Base-by-base conservation (phyloP, 148 eudicot species). In the Vaccinium myrtillus region DNA sequence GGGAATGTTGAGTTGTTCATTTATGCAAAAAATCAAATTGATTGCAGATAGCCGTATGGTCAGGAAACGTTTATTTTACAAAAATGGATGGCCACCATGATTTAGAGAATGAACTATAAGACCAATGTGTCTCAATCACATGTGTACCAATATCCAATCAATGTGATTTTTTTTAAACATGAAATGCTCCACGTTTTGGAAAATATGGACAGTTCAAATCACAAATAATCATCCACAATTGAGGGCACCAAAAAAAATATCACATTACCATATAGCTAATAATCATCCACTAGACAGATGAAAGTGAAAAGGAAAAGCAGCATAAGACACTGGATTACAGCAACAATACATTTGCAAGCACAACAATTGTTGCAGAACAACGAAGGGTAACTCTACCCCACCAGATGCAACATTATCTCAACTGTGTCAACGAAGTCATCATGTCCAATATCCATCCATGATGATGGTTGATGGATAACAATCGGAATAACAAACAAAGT, bases 291-390 rank as follows among this genome's bases (percentile, higher is more conserved):
- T 48, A n/a, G 36, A 23, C 67, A 69, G 27, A 50, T 25, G 30
- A 82, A 67, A 67, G 46, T 1, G 36, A 55, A 43, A 46, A 54
- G 27, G 54, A 32, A 27, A 49, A 14, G 43, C 23, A 19, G 61
- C 61, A 1, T 19, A 25, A 14, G 14, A 78, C 56, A 53, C 43
- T n/a, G 13, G 21, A 78, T 53, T 23, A 11, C 7, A 53, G 80
- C 59, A 78, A 78, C 39, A 78, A 51, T 27, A 53, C 10, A 78
- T 78, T 78, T 78, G 30, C 61, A 53, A 25, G 80, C 25, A 27
- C 13, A 11, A 78, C 59, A 36, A 78, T 18, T 74, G n/a, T 4
- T 36, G n/a, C 77, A 70, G 75, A 70, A 30, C 18, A 70, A 32
- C 74, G 36, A 27, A 14, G 46, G 18, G 43, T 30, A 30, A 32